A percentile compares a stretch with the other conserved stretches of the same genome.
Evolutionary conservation across 495 filamentous ascomycete species (phyloP).

Genomic region (Lophium mytilinum): DNA sequence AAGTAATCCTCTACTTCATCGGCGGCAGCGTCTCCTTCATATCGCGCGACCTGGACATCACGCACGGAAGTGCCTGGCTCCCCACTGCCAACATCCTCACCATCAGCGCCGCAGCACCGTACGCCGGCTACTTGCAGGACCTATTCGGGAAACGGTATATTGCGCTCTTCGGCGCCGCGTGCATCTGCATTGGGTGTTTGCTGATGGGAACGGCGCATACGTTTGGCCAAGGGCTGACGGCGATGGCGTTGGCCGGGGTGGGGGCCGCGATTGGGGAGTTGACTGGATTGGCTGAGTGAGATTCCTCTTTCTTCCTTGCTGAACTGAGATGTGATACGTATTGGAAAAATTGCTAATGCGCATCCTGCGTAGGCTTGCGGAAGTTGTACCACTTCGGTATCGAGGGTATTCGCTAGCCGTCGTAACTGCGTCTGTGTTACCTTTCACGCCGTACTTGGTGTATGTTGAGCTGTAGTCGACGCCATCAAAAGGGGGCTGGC

Average conservation of each 20-base stretch:
- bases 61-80: slow-evolving; percentile 22
- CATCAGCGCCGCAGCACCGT: slow-evolving; percentile 25
- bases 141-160: slow-evolving; percentile 29
- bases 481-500: slow-evolving; percentile 17
- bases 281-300: slow-evolving; percentile 27
- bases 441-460: slow-evolving; percentile 28
- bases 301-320: background rate
- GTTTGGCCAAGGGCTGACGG: slow-evolving; percentile 22
- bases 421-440: slow-evolving; percentile 26
- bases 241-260: slow-evolving; percentile 22
- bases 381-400: slow-evolving; percentile 26
- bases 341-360: background rate
- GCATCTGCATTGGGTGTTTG: slow-evolving; percentile 22
- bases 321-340: background rate
- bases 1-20: slow-evolving; percentile 30
- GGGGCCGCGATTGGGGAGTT: slow-evolving; percentile 31
- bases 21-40: slow-evolving; percentile 27
- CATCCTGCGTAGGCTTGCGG: slow-evolving; percentile 15
- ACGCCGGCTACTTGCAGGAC: slow-evolving; percentile 28
- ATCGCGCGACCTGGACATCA: slow-evolving; percentile 16
- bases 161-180: slow-evolving; percentile 19
- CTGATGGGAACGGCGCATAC: slow-evolving; percentile 23
- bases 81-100: slow-evolving; percentile 25
- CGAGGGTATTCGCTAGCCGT: slow-evolving; percentile 26
- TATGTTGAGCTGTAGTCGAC: slow-evolving; percentile 23